Evolutionary conservation across 192 early-diverging fungal species (phyloP), one percentile per base, ranked within the genome.

Genomic region (Podila epigama): DNA sequence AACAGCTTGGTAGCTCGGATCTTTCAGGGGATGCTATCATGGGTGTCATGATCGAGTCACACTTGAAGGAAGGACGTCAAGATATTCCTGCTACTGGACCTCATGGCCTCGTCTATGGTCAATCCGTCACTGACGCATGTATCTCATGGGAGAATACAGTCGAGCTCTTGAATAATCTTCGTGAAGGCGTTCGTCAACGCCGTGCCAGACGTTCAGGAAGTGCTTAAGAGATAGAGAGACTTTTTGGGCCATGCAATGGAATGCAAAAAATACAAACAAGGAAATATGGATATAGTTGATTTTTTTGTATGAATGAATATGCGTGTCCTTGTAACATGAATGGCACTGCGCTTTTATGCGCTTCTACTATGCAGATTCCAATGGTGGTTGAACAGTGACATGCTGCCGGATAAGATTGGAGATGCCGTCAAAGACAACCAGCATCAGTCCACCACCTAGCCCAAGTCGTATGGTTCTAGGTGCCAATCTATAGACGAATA

Each of bases 1-100:
- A 82, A 59, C 87, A 92, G 79, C 75, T 91, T 59, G 84, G 83
- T 40, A 73, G 83, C 22, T 88, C 89, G 29, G 69, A 82, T 20
- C 71, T 86, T n/a, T 85, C 89, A 28, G 91, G 93, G 44, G 89
- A 89, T 71, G 81, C 85, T 58, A 94, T 99, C 70, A 81, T 92
- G 53, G 96, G 96, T 59, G 94, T 99, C 32, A 98, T 99, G 97
- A 93, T 99, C 60, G 96, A 98, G 82, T 91, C 89, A 55, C 91
- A 98, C 63, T 78, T 99, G 53, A 88, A 90, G 32, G 96, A 97
- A 82, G 97, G 95, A 51, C 84, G 82, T 63, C 91, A 92, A 83
- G 89, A 84, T 79, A 92, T 94, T 71, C 91, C 94, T 39, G 70
- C 65, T 16, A 86, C 91, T 51, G 95, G 94, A 35, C 85, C 89